These are phyloP conservation scores for Manihot esculenta DNA, from an alignment of 441 rosid species.

Conservation along the genomic window DNA sequence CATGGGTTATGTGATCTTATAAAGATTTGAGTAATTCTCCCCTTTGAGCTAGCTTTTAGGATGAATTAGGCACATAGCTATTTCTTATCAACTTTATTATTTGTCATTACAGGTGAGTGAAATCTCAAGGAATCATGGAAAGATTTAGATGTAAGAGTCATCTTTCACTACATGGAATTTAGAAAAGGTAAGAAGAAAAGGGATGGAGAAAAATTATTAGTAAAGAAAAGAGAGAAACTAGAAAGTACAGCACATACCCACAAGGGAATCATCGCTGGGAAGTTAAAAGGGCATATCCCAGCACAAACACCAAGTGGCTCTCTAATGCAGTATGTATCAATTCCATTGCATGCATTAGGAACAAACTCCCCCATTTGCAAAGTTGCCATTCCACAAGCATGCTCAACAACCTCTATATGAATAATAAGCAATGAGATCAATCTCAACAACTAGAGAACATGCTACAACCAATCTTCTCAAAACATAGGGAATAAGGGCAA, in stretches of 20 bases:
- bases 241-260: conserved; percentile 39
- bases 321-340: conserved; percentile 52
- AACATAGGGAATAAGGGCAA: conserved; percentile 13
- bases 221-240: conserved; percentile 12
- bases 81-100: not conserved
- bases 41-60: too few species aligned
- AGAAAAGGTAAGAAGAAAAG: not conserved
- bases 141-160: not conserved
- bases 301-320: conserved; percentile 56
- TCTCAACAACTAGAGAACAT: conserved; percentile 11
- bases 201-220: conserved; percentile 6
- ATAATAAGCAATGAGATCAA: conserved; percentile 23
- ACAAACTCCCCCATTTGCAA: conserved; percentile 57
- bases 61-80: too few species aligned
- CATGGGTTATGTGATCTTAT: too few species aligned
- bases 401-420: conserved; percentile 56
- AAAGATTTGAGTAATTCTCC: too few species aligned
- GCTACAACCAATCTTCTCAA: conserved; percentile 4
- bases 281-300: conserved; percentile 58
- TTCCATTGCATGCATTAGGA: conserved; percentile 50
- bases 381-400: conserved; percentile 64
- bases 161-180: not conserved
- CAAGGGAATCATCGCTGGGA: conserved; percentile 49
- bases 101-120: not conserved
- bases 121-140: not conserved